These are phyloP conservation scores for Pleurotus pulmonarius DNA, from an alignment of 768 basidiomycete genomes.

Conservation along the genomic window DNA sequence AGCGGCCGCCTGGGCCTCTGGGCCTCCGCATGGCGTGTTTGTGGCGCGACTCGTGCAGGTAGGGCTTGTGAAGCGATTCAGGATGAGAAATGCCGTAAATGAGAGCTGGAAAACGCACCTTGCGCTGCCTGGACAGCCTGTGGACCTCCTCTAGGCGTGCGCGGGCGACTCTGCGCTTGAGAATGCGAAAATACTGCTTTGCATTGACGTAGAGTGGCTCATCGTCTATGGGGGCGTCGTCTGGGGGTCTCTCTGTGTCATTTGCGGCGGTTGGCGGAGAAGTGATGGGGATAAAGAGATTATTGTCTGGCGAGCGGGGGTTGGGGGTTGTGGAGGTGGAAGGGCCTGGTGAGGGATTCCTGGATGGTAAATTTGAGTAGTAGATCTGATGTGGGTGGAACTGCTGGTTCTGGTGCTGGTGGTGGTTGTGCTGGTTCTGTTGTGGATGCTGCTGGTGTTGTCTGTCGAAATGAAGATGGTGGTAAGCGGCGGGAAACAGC, in stretches of 20 bases:
- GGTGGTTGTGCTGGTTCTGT: slow-evolving; percentile 18
- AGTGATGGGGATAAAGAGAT: slow-evolving; percentile 2
- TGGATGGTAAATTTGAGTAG: slow-evolving; percentile 18
- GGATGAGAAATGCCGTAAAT: slow-evolving; percentile 2
- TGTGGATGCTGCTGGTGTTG: slow-evolving; percentile 21
- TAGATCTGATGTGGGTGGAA: slow-evolving; percentile 20
- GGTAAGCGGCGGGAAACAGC: slow-evolving; percentile 57
- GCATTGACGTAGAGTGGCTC: slow-evolving; percentile 99
- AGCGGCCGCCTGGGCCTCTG: slow-evolving; percentile 94
- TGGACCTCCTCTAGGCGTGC: slow-evolving; percentile 93
- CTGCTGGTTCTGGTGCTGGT: slow-evolving; percentile 26
- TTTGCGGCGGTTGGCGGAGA: neutral
- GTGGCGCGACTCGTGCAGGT: slow-evolving; percentile 97
- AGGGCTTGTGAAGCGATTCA: slow-evolving; percentile 56
- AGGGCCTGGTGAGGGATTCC: slow-evolving; percentile 17
- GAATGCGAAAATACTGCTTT: slow-evolving; percentile 98
- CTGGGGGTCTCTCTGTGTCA: slow-evolving; percentile 13
- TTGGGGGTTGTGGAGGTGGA: slow-evolving; percentile 14
- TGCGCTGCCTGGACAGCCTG: slow-evolving; percentile 86
- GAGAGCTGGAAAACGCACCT: slow-evolving; percentile 46
- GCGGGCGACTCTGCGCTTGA: slow-evolving; percentile 89
- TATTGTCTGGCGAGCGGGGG: slow-evolving; percentile 17
- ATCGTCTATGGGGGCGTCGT: slow-evolving; percentile 64
- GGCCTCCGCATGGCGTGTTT: slow-evolving; percentile 98
- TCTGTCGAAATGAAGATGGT: slow-evolving; percentile 44